These are phyloP conservation scores for Carex pumila DNA, from an alignment of 176 grass and related monocot genomes.

Conservation along the genomic window DNA sequence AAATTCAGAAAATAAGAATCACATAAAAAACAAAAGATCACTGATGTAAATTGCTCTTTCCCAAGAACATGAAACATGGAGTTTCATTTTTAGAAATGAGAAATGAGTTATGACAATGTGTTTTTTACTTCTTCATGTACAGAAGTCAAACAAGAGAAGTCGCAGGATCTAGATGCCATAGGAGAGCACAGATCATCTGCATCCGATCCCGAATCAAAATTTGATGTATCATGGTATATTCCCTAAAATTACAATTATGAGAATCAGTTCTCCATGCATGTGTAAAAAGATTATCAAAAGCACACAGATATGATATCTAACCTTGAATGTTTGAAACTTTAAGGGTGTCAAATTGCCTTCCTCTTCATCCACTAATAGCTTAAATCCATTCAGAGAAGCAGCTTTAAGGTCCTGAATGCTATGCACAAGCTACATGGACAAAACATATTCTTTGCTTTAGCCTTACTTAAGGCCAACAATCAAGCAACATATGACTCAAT, in stretches of 20 bases:
- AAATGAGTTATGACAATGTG: not conserved
- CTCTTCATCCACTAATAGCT: conserved; percentile 62
- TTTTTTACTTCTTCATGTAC: conserved; percentile 74
- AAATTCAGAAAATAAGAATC: not conserved
- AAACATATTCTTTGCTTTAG: conserved; percentile 1
- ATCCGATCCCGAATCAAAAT: conserved; percentile 90
- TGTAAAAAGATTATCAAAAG: conserved; percentile 17
- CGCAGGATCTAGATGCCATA: conserved; percentile 40
- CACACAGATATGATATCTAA: conserved; percentile 31
- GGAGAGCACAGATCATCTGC: conserved; percentile 68
- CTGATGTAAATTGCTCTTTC: not conserved
- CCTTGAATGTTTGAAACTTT: conserved; percentile 73
- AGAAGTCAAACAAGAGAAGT: conserved; percentile 72
- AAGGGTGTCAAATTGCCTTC: conserved; percentile 47
- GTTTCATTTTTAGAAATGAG: too few relatives aligned
- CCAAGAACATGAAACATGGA: not conserved
- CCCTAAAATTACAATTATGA: conserved; percentile 51
- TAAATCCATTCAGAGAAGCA: conserved; percentile 40
- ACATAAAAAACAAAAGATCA: not conserved
- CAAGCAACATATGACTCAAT: not conserved
- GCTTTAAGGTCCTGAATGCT: conserved; percentile 66
- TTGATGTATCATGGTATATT: conserved; percentile 65
- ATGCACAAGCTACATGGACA: conserved; percentile 53
- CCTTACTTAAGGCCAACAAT: not conserved
- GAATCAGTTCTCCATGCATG: conserved; percentile 23